Evolutionary conservation across 139 green algal genomes (phyloP), one percentile per base, ranked within the genome.

Genomic region (Zygnema circumcarinatum): DNA sequence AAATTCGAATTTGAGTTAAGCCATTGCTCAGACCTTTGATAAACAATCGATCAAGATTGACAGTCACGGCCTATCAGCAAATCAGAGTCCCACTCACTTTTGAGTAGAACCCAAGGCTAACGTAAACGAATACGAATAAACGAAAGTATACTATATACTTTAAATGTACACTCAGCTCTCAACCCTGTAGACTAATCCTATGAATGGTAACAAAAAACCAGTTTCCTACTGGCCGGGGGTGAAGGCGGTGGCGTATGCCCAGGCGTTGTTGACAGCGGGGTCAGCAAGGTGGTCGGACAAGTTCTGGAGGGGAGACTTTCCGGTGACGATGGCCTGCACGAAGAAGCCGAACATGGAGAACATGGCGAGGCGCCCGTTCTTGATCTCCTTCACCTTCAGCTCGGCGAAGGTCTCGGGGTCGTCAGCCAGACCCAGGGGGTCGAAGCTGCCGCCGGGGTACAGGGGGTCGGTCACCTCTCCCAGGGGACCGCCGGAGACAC

Each of bases 311-410:
- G 97, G 97, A 33, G 96, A 96, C 88, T 97, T 91, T 76, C 88
- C 88, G 67, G 96, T 98, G 62, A 98, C 88, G 36, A 97, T 87
- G 29, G 95, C 96, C 92, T 97, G 95, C 11, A 92, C 92, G 52
- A 85, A 91, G 79, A 91, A 95, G 53, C 95, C 95, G 83, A 97
- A 93, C 85, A 95, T 93, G 82, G 90, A 94, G 81, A 85, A 90
- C 87, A 91, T 91, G 87, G 87, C 87, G 35, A 91, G 82, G 16
- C 85, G 80, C 39, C 85, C 85, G 67, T 90, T 90, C 95, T 98
- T 98, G 91, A 98, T 95, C 94, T 98, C 95, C 94, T 98, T 98
- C 2, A 97, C 94, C 94, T 95, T 94, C 36, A 92, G 81, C 88
- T 92, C 88, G 16, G 88, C 84, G 89, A 93, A 92, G 36, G 87